A percentile compares a stretch with the other conserved stretches of the same genome.
Conservation (phyloP, 2,329 filamentous ascomycete species). For the Neonectria neomacrospora region DNA sequence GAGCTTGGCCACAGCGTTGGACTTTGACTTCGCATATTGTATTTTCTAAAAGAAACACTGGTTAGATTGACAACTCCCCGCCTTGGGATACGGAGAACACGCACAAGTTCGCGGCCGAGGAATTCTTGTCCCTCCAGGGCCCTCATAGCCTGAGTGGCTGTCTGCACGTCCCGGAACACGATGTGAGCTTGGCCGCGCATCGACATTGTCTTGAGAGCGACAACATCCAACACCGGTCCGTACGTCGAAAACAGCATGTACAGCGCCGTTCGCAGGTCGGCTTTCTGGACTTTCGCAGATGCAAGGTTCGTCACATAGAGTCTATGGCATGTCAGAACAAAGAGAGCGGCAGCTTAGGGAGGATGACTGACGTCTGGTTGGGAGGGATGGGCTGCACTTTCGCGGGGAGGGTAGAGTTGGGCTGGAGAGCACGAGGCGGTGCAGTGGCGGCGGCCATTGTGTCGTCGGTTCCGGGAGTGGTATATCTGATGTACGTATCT, state of each 20-base stretch:
- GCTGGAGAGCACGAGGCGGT: constrained; percentile 53
- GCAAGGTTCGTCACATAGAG: constrained; percentile 89
- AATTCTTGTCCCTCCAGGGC: constrained; percentile 87
- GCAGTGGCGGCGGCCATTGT: constrained; percentile 52
- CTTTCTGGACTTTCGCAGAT: constrained; percentile 89
- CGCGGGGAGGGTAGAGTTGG: constrained; percentile 56
- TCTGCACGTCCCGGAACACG: constrained; percentile 87
- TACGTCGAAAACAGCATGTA: constrained; percentile 97
- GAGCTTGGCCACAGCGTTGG: constrained; percentile 87
- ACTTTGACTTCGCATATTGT: constrained; percentile 89
- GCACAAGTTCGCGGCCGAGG: constrained; percentile 84
- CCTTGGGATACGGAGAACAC: constrained; percentile 47
- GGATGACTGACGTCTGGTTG: constrained; percentile 76
- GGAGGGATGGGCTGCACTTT: constrained; percentile 70
- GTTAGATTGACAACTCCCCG: constrained; percentile 17
- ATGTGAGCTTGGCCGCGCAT: constrained; percentile 98
- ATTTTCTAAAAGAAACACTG: constrained; percentile 73
- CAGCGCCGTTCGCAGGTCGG: constrained; percentile 84
- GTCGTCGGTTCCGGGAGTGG: constrained; percentile 9
- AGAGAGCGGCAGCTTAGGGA: neutral
- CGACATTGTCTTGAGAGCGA: constrained; percentile 86
- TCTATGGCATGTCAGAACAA: constrained; percentile 55
- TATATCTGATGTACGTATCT: neutral
- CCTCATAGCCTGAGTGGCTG: constrained; percentile 94
- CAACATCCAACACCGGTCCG: constrained; percentile 90